These are phyloP conservation scores for Aspergillus funiculosus DNA, from an alignment of 495 filamentous ascomycete species.

Conservation along the genomic window DNA sequence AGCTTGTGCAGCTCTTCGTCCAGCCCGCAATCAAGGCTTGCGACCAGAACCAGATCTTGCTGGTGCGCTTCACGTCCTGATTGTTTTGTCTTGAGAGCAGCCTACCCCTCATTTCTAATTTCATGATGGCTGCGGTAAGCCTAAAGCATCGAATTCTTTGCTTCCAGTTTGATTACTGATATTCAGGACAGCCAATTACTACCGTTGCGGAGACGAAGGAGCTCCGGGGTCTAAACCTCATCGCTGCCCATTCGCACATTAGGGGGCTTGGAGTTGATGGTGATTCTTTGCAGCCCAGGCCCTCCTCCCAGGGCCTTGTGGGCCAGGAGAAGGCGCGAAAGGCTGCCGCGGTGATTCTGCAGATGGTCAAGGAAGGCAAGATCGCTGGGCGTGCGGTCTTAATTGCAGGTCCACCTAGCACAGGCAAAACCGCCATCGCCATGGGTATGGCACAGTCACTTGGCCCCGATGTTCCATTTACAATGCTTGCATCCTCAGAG, in stretches of 20 bases:
- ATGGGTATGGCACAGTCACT: slow-evolving; percentile 98
- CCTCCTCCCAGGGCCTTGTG: slow-evolving; percentile 90
- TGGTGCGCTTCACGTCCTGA: neutral
- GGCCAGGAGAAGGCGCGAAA: slow-evolving; percentile 95
- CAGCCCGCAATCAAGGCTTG: slow-evolving; percentile 8
- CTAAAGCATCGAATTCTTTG: neutral
- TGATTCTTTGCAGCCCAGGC: slow-evolving; percentile 81
- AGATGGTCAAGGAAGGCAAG: slow-evolving; percentile 98
- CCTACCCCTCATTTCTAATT: slow-evolving; percentile 1
- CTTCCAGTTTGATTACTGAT: slow-evolving; percentile 13
- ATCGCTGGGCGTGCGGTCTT: slow-evolving; percentile 94
- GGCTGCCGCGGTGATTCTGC: slow-evolving; percentile 87
- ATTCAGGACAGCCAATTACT: slow-evolving; percentile 62
- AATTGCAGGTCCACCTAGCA: slow-evolving; percentile 95
- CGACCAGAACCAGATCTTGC: slow-evolving; percentile 13
- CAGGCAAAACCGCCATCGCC: slow-evolving; percentile 96
- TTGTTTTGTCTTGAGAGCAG: slow-evolving; percentile 2
- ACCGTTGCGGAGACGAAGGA: slow-evolving; percentile 93
- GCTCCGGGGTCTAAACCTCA: slow-evolving; percentile 88
- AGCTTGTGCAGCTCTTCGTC: slow-evolving; percentile 12
- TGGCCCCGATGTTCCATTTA: slow-evolving; percentile 91
- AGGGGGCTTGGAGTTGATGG: slow-evolving; percentile 88
- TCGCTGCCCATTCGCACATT: slow-evolving; percentile 97
- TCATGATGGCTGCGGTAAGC: slow-evolving; percentile 41
- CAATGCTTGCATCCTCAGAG: slow-evolving; percentile 88